Conservation (phyloP, 192 early-diverging fungal species). For the Coemansia sp. region DNA sequence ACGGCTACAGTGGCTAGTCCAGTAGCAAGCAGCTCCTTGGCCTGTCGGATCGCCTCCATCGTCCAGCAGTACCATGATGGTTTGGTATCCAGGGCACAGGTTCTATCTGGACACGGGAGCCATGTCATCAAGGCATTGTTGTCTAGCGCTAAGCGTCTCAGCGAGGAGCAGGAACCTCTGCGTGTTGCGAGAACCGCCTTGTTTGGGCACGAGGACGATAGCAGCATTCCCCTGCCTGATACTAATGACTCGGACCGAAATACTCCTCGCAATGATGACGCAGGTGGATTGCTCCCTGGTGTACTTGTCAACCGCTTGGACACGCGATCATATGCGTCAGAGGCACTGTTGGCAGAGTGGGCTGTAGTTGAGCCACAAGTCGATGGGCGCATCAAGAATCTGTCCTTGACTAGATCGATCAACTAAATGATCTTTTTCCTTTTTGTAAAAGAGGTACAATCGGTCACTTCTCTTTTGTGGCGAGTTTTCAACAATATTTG, state of each 20-base stretch:
- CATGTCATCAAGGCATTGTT: constrained; percentile 21
- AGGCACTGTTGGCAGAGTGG: constrained; percentile 56
- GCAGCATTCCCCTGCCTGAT: constrained; percentile 11
- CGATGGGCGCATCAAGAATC: constrained; percentile 56
- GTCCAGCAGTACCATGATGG: constrained; percentile 24
- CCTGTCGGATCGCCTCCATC: constrained; percentile 20
- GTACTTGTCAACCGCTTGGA: constrained; percentile 41
- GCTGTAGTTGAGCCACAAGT: constrained; percentile 56
- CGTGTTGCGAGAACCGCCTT: constrained; percentile 36
- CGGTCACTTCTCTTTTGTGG: not conserved
- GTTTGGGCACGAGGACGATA: constrained; percentile 42
- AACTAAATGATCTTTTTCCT: not conserved
- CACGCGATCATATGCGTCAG: constrained; percentile 22
- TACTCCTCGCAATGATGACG: constrained; percentile 35
- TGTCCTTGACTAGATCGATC: not conserved
- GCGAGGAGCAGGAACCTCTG: constrained; percentile 25
- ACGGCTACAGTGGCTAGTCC: not conserved
- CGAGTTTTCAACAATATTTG: not conserved
- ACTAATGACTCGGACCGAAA: not conserved
- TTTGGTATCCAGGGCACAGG: constrained; percentile 16
- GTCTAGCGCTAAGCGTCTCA: constrained; percentile 32
- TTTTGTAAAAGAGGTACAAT: not conserved
- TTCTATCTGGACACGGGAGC: constrained; percentile 9
- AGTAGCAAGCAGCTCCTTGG: constrained; percentile 3
- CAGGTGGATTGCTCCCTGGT: constrained; percentile 31